phyloP scores from a whole-genome alignment of 257 asterid species.

The Solanum megistacrolobum region DNA sequence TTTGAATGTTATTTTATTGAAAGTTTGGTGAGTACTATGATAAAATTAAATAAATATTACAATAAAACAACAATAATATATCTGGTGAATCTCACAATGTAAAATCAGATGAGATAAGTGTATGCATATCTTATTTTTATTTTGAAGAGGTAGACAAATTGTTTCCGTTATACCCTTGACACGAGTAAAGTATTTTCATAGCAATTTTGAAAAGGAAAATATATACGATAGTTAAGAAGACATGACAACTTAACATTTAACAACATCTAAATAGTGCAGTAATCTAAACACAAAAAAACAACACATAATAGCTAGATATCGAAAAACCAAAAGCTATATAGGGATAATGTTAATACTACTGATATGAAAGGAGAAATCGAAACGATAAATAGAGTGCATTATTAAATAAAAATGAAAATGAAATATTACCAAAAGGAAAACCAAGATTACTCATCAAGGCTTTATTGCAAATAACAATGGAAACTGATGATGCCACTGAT shows the following conservation, averaged over 20 bases:
- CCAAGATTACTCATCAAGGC: conserved; percentile 94
- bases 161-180: accelerated
- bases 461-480: conserved; percentile 86
- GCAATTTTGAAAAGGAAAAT: background rate
- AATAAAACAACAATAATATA: background rate
- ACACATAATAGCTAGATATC: background rate
- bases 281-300: background rate
- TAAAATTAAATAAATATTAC: background rate
- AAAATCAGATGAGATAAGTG: accelerated
- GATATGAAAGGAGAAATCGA: too few relatives aligned
- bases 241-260: background rate
- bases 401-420: background rate
- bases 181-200: background rate
- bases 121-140: background rate
- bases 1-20: background rate
- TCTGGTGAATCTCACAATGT: too few relatives aligned
- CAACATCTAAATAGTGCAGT: background rate
- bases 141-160: background rate
- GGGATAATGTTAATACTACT: background rate
- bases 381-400: too few relatives aligned
- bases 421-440: conserved; percentile 56
- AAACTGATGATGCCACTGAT: conserved; percentile 85
- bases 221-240: background rate
- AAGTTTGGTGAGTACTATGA: background rate
- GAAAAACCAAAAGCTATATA: background rate